Base-by-base conservation (phyloP, 2,329 filamentous ascomycete genomes). In the Colletotrichum cereale region DNA sequence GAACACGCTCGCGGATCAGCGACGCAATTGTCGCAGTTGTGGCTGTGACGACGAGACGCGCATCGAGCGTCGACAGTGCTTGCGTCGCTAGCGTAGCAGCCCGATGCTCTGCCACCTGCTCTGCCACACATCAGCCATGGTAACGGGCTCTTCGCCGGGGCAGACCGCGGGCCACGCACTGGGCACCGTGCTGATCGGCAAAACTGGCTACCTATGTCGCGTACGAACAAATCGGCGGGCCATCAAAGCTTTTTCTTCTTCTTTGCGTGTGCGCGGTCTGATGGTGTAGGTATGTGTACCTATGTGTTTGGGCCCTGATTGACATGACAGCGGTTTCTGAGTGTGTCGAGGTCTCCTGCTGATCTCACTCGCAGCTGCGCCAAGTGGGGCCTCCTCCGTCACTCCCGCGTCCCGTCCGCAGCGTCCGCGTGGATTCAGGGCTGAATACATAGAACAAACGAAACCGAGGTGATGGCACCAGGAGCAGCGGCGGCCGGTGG, bases 351-450 rank as follows among this genome's bases (percentile, higher is more conserved):
- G 11, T 65, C 61, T 66, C 55, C 55, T 56, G 62, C 62, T 55
- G 68, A 67, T 68, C 68, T n/a, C 58, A 42, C 16, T 42, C 40
- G 21, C 26, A 68, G 56, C 14, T 6, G 34, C 58, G 58, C 69
- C 53, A 72, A 64, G 69, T 72, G 69, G 69, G 50, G 47, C 14
- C 29, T 29, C 44, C 36, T 72, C 60, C 69, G 69, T 64, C 69
- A 72, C 65, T 63, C 58, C 58, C 60, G 68, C 63, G 48, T 63
- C 60, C 68, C 65, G 52, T 38, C 57, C 64, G 58, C 64, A 62
- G 68, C 44, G 52, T 56, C 18, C 40, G 50, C 50, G 50, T 50
- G 50, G 60, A 62, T 55, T 48, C 56, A 52, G 67, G 62, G 42
- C 63, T 44, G 29, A 2, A 58, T 16, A 18, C 38, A 21, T 16